Evolutionary conservation across 2,329 filamentous ascomycete species (phyloP).

Genomic region (Fusarium nelsonii): DNA sequence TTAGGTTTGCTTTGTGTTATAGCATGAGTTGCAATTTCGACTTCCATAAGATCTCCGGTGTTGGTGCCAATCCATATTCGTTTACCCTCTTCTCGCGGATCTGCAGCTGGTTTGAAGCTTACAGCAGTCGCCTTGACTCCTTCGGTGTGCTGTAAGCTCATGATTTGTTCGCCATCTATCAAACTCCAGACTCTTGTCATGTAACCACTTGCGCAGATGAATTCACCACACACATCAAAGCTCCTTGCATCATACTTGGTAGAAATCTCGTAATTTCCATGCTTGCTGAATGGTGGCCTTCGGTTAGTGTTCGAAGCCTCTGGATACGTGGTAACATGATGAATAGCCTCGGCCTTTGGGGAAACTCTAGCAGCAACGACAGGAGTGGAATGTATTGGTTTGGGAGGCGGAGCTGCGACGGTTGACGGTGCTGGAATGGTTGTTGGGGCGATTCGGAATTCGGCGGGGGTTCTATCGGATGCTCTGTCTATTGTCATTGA

Average conservation of each 20-base stretch:
- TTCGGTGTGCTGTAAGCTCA: conserved; percentile 87
- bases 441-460: conserved; percentile 44
- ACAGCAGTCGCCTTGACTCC: conserved; percentile 84
- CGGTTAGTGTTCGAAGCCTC: conserved; percentile 88
- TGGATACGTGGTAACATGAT: conserved; percentile 76
- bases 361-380: conserved; percentile 37
- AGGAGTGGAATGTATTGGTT: conserved; percentile 35
- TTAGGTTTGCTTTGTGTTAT: conserved; percentile 75
- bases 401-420: conserved; percentile 32
- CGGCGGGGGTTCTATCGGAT: conserved; percentile 44
- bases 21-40: conserved; percentile 81
- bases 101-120: conserved; percentile 84
- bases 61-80: conserved; percentile 92
- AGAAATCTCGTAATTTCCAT: conserved; percentile 79
- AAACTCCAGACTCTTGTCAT: conserved; percentile 91
- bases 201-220: conserved; percentile 87
- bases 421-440: conserved; percentile 34
- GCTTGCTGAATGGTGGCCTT: conserved; percentile 79
- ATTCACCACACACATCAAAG: conserved; percentile 88
- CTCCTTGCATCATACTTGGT: conserved; percentile 89
- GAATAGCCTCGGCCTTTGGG: conserved; percentile 58
- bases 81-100: conserved; percentile 83
- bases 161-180: conserved; percentile 80
- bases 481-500: conserved; percentile 55
- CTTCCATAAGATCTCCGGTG: conserved; percentile 87